Percentiles rank a stretch among this genome's conserved stretches.
Conservation (phyloP, 2,329 filamentous ascomycete species). For the Thelonectria rubi region DNA sequence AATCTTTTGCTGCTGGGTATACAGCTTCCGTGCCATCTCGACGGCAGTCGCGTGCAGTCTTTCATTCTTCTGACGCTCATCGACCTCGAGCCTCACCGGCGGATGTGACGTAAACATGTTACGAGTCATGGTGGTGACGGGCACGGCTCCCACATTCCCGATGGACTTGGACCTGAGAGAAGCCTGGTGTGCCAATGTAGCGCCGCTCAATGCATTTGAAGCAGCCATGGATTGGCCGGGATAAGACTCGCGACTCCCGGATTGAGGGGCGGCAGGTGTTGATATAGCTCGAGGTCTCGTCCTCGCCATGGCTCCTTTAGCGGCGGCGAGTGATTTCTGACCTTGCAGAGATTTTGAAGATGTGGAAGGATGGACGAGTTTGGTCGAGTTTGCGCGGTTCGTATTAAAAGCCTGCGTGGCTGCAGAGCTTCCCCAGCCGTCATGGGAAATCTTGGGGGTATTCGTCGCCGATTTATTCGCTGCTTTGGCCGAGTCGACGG, state of each 20-base stretch:
- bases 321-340: constrained; percentile 76
- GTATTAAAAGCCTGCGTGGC: constrained; percentile 70
- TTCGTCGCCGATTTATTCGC: constrained; percentile 37
- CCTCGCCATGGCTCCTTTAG: constrained; percentile 76
- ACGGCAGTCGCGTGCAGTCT: constrained; percentile 83
- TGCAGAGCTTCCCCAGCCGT: constrained; percentile 71
- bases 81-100: constrained; percentile 73
- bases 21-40: constrained; percentile 91
- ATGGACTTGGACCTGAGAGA: constrained; percentile 56
- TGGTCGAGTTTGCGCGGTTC: constrained; percentile 44
- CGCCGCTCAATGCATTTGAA: constrained; percentile 77
- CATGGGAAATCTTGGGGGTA: constrained; percentile 36
- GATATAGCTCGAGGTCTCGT: constrained; percentile 71
- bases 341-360: constrained; percentile 57
- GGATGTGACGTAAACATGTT: constrained; percentile 83
- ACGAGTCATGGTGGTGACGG: constrained; percentile 72
- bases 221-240: constrained; percentile 52
- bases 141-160: constrained; percentile 71
- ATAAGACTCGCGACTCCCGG: constrained; percentile 25
- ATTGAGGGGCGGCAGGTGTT: constrained; percentile 56
- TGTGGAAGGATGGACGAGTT: constrained; percentile 31
- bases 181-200: constrained; percentile 70
- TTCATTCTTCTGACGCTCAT: constrained; percentile 77
- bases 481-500: constrained; percentile 54
- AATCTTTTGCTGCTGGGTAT: constrained; percentile 72